These are phyloP conservation scores for Claviceps sp. DNA, from an alignment of 2,329 filamentous ascomycete species.

Conservation along the genomic window DNA sequence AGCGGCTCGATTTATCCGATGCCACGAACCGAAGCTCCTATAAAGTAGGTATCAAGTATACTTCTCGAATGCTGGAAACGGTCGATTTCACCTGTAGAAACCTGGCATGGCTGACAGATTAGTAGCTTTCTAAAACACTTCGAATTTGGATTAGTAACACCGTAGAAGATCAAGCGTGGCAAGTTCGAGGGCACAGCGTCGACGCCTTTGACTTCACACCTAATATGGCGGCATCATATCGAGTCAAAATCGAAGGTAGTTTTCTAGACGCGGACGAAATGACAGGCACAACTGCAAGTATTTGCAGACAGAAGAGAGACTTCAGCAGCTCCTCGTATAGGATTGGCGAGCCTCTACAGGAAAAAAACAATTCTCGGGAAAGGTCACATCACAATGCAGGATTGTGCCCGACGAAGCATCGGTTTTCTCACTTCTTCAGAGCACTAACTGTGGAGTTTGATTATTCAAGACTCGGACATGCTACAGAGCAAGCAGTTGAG, in stretches of 20 bases:
- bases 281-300: background rate
- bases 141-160: constrained; percentile 94
- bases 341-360: background rate
- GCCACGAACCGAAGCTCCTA: constrained; percentile 38
- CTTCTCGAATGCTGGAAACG: background rate
- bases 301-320: background rate
- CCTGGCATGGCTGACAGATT: constrained; percentile 7
- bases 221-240: constrained; percentile 65
- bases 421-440: constrained; percentile 71
- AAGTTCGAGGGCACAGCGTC: constrained; percentile 52
- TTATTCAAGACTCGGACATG: constrained; percentile 42
- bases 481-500: constrained; percentile 49
- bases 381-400: constrained; percentile 13
- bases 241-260: constrained; percentile 82
- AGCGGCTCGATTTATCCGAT: constrained; percentile 63
- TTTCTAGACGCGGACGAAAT: constrained; percentile 56
- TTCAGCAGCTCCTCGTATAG: too few species aligned
- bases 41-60: constrained; percentile 34
- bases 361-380: constrained; percentile 36
- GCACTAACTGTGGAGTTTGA: constrained; percentile 65
- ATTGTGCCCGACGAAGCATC: constrained; percentile 26
- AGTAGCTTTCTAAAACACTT: constrained; percentile 64
- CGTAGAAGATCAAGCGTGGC: constrained; percentile 89
- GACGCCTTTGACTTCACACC: constrained; percentile 73
- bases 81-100: background rate